Conservation (phyloP, 768 basidiomycete genomes). For the Mycena leptocephala region DNA sequence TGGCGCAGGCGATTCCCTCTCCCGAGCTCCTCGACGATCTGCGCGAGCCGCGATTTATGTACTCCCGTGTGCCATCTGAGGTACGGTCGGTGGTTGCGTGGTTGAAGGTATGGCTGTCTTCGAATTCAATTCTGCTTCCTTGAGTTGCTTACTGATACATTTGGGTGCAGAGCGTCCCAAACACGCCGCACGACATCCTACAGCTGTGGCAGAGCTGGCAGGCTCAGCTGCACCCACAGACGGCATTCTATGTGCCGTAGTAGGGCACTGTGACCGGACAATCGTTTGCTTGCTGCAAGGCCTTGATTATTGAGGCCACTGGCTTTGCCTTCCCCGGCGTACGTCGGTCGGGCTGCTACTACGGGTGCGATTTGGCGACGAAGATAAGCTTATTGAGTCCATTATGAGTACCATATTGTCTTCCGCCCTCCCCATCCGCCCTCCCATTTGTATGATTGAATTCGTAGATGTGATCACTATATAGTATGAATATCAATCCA, state of each 20-base stretch:
- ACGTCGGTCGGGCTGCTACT: too few species aligned
- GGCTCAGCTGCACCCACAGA: background rate
- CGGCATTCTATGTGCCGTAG: background rate
- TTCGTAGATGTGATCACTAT: too few species aligned
- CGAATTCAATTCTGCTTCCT: background rate
- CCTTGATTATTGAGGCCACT: too few species aligned
- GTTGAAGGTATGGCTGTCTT: constrained; percentile 21
- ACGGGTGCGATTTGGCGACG: too few species aligned
- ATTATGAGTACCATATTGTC: too few species aligned
- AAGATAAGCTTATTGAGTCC: too few species aligned
- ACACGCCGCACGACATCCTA: background rate
- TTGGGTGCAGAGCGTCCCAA: background rate
- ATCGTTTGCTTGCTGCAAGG: background rate
- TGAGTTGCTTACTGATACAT: background rate
- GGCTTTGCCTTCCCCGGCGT: too few species aligned
- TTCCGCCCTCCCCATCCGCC: too few species aligned
- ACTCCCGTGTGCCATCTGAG: constrained; percentile 28
- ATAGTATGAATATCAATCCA: too few species aligned
- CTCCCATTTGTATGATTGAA: too few species aligned
- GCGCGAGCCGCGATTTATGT: constrained; percentile 25
- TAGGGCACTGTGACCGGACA: background rate
- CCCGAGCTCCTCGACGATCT: constrained; percentile 18
- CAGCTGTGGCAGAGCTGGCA: constrained; percentile 24
- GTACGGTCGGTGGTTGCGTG: constrained; percentile 21
- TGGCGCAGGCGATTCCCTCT: constrained; percentile 15